Evolutionary conservation across 208 protist genomes (phyloP), one percentile per base, ranked within the genome.

Genomic region (Acanthamoeba sp.): DNA sequence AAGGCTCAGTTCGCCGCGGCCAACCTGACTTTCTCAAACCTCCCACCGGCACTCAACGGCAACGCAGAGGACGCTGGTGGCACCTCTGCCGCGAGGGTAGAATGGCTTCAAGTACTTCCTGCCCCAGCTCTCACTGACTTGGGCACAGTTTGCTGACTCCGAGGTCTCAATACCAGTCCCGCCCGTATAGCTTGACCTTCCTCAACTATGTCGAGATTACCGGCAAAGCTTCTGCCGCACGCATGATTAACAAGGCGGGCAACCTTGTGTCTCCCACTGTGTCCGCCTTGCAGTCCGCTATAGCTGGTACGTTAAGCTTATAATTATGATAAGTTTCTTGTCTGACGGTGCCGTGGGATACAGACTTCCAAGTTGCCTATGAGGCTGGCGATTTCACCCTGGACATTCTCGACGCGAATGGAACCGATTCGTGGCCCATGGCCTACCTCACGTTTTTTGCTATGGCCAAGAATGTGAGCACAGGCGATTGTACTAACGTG

Each of bases 391-490:
- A 50, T n/a, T 82, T 82, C 73, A 48, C 36, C 16, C 38, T 82
- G 34, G 73, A 82, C 73, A 82, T 82, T 22, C 22, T 50, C 38
- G 73, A 82, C 73, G 73, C 73, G 38, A 82, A 82, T 27, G 73
- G 73, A 32, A 82, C 73, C 32, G 38, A 52, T 18, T 82, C 73
- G 38, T 82, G 73, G 73, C 73, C 73, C 36, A 82, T 82, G 73
- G 73, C 73, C 12, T 82, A 82, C 73, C 73, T 82, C 73, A 82
- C 73, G 2, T 82, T 82, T 38, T 82, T 82, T 32, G 73, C 73
- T 24, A 82, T 82, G 73, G 24, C 45, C 40, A 5, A n/a, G 40
- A 82, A 40, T 7, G 38, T 32, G 29, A 29, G n/a, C 10, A 62
- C 78, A 5, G 45, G 2, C 7, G 78, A 87, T n/a, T 87, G 78